Base-by-base conservation (phyloP, 1,139 yeast species). In the Blastobotrys persicus region DNA sequence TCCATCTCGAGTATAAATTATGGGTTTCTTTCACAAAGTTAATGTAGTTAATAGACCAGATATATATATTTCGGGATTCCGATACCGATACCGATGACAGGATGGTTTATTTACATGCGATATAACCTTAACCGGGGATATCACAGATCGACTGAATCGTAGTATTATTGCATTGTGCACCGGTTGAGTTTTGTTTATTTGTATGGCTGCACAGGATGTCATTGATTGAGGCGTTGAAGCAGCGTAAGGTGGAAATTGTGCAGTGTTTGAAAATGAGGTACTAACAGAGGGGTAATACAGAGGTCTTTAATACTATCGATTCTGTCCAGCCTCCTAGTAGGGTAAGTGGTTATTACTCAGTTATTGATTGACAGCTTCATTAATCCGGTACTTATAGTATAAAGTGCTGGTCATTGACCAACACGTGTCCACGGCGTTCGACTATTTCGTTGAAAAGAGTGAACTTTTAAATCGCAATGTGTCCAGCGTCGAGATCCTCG, bases 401-500 rank as follows among this genome's bases (percentile, higher is more conserved):
- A 75, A 73, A 59, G 70, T 71, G 26, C 59, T 75, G 31, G 63
- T 75, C 2, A 54, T 75, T 6, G 78, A 74, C 54, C 63, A 60
- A 11, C 61, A 65, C 14, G 68, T 72, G 2, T 62, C 69, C 23
- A 53, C 58, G n/a, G 53, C 72, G n/a, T 60, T 73, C 33, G 60
- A 63, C 39, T 61, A 63, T 26, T 67, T 72, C 4, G 54, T 73
- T 9, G 66, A 68, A 4, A 61, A 59, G 39, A 62, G 62, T 46
- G 78, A 74, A 42, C 60, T 75, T 9, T 64, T 74, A 28, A 68
- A 70, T 50, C 64, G 70, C 31, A 64, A 64, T 47, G 65, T 69
- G 5, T 64, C 73, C n/a, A 67, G 81, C 12, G 74, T 80, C 39
- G 83, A 79, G 58, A 66, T 71, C 47, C 72, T 83, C 17, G 88